phyloP scores from a whole-genome alignment of 768 basidiomycete genomes.

The Lactarius hatsudake region DNA sequence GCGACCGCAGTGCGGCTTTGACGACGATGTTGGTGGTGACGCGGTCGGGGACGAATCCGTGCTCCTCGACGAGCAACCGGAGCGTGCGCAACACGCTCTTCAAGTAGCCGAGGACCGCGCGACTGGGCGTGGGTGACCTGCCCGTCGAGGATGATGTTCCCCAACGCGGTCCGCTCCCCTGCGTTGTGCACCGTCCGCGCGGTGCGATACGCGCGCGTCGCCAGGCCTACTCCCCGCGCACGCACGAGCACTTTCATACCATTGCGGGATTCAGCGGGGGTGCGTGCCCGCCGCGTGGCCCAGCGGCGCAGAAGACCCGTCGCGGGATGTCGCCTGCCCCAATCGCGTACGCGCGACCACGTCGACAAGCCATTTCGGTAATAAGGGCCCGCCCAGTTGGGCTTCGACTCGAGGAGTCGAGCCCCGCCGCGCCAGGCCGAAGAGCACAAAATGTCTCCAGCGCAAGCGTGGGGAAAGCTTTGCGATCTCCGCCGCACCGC shows the following conservation, averaged over 20 bases:
- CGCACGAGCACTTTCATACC: constrained; percentile 18
- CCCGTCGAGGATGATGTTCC: constrained; percentile 57
- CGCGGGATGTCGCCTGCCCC: constrained; percentile 32
- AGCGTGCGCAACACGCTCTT: constrained; percentile 42
- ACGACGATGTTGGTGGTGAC: constrained; percentile 69
- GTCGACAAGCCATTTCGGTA: constrained; percentile 11
- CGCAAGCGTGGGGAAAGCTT: constrained; percentile 26
- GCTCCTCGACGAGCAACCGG: constrained; percentile 41
- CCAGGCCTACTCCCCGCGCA: constrained; percentile 16
- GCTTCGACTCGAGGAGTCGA: constrained; percentile 1
- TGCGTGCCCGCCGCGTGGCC: constrained; percentile 12
- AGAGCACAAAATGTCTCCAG: constrained; percentile 36
- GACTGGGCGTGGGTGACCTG: constrained; percentile 33
- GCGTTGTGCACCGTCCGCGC: constrained; percentile 33
- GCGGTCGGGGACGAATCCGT: constrained; percentile 59
- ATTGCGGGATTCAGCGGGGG: constrained; percentile 2
- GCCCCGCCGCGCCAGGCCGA: constrained; percentile 18
- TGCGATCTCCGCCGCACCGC: constrained; percentile 34
- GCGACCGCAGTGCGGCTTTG: constrained; percentile 57
- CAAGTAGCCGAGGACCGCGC: constrained; percentile 46
- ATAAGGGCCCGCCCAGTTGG: constrained; percentile 1
- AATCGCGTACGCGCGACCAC: constrained; percentile 26
- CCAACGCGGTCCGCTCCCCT: constrained; percentile 41
- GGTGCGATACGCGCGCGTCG: constrained; percentile 2
- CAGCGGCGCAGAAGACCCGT: constrained; percentile 28